These are phyloP conservation scores for Aphanomyces stellatus DNA, from an alignment of 352 stramenopile species.

Conservation along the genomic window DNA sequence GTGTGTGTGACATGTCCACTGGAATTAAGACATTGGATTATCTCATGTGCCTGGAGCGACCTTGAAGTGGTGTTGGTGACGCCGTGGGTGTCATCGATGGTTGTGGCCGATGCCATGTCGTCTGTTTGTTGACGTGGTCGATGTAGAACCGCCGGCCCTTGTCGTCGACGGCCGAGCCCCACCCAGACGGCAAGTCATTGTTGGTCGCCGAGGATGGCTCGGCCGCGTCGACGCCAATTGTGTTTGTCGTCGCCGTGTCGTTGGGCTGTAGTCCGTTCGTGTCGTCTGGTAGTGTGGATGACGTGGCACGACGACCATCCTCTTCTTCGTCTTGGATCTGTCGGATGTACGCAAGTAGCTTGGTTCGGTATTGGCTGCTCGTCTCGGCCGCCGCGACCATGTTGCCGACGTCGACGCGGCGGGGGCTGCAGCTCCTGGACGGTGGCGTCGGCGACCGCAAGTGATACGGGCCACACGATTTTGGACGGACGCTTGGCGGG, in stretches of 20 bases:
- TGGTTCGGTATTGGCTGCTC: slow-evolving; percentile 48
- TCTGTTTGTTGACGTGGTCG: slow-evolving; percentile 64
- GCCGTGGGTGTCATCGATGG: too few species aligned
- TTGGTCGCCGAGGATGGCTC: background rate
- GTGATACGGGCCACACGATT: background rate
- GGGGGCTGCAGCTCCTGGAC: too few species aligned
- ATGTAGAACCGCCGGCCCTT: slow-evolving; percentile 67
- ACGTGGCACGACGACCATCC: too few species aligned
- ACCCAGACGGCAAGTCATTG: slow-evolving; percentile 40
- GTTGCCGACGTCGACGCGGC: too few species aligned
- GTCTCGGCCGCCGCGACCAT: too few species aligned
- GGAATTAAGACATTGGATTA: too few species aligned
- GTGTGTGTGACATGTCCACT: too few species aligned
- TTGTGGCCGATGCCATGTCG: slow-evolving; percentile 40
- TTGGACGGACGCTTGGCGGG: background rate
- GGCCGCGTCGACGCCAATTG: background rate
- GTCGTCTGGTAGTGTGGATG: too few species aligned
- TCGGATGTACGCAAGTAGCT: slow-evolving; percentile 57
- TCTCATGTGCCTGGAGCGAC: too few species aligned
- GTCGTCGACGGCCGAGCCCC: slow-evolving; percentile 57
- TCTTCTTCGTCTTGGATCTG: slow-evolving; percentile 51
- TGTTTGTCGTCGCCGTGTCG: background rate
- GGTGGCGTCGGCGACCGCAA: too few species aligned
- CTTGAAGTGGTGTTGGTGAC: too few species aligned
- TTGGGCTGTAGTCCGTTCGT: background rate